Evolutionary conservation across 306 rosid species (phyloP).

Genomic region (Inga oerstediana): DNA sequence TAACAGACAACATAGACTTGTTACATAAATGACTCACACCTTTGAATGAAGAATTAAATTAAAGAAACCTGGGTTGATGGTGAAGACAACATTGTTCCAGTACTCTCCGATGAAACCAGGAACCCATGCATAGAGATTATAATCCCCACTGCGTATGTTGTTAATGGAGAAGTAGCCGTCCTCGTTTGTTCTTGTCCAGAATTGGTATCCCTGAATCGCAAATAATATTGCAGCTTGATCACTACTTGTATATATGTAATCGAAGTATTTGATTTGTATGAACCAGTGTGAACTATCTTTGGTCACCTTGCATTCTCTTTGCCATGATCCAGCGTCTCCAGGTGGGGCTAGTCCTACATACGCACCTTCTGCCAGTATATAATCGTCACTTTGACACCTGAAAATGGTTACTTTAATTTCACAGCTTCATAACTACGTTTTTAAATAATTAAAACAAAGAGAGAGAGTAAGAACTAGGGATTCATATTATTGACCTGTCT

Average conservation of each 20-base stretch:
- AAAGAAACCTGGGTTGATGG: slow-evolving; percentile 60
- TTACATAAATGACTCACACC: neutral
- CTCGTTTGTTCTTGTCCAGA: slow-evolving; percentile 65
- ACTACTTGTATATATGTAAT: neutral
- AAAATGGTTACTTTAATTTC: slow-evolving; percentile 10
- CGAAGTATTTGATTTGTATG: neutral
- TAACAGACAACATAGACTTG: neutral
- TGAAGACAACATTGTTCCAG: slow-evolving; percentile 39
- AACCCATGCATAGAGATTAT: slow-evolving; percentile 75
- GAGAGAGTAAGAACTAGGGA: too few relatives aligned
- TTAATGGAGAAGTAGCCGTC: slow-evolving; percentile 61
- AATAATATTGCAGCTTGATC: neutral
- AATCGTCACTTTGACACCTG: slow-evolving; percentile 51
- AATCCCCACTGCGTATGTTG: slow-evolving; percentile 56
- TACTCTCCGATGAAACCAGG: slow-evolving; percentile 80
- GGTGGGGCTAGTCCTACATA: slow-evolving; percentile 83
- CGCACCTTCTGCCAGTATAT: slow-evolving; percentile 58
- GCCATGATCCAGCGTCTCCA: slow-evolving; percentile 94
- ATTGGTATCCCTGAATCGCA: slow-evolving; percentile 75
- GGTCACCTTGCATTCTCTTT: slow-evolving; percentile 86
- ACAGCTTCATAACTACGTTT: neutral
- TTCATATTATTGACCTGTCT: slow-evolving; percentile 45
- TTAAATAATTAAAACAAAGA: neutral
- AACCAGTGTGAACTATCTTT: neutral
- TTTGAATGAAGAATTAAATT: neutral